These are phyloP conservation scores for Talaromyces ruber DNA, from an alignment of 495 filamentous ascomycete species.

Conservation along the genomic window DNA sequence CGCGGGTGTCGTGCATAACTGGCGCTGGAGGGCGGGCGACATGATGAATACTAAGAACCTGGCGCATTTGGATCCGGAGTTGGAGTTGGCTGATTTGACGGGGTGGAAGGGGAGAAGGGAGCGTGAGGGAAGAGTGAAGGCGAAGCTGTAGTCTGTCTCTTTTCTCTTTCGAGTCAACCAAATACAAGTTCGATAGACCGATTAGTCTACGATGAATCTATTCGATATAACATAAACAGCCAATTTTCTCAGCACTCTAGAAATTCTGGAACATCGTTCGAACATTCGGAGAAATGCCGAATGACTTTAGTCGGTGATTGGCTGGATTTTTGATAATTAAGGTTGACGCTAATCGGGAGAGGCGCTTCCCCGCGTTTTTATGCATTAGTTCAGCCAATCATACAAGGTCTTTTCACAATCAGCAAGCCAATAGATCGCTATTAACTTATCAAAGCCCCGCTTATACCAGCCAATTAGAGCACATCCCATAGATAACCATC, in stretches of 20 bases:
- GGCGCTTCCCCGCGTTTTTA: not conserved
- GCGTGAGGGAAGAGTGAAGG: constrained; percentile 9
- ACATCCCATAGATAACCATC: not conserved
- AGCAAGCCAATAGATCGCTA: not conserved
- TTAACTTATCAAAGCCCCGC: not conserved
- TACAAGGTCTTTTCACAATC: not conserved
- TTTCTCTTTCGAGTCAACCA: not conserved
- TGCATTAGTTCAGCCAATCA: not conserved
- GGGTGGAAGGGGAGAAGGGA: constrained; percentile 14
- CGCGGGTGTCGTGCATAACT: constrained; percentile 7
- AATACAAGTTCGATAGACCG: too few species aligned
- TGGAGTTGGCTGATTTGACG: constrained; percentile 13
- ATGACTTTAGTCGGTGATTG: not conserved
- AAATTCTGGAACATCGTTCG: not conserved
- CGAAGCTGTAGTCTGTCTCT: not conserved
- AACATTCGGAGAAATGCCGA: not conserved
- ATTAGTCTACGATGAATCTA: too few species aligned
- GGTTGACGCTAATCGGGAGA: not conserved
- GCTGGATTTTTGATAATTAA: not conserved
- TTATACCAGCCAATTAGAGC: not conserved
- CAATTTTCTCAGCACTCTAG: not conserved
- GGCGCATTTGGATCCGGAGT: constrained; percentile 16
- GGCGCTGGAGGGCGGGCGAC: constrained; percentile 14
- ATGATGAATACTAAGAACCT: constrained; percentile 11
- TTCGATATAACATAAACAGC: too few species aligned